Evolutionary conservation across 2,329 filamentous ascomycete species (phyloP).

Genomic region (Fusarium hostae): DNA sequence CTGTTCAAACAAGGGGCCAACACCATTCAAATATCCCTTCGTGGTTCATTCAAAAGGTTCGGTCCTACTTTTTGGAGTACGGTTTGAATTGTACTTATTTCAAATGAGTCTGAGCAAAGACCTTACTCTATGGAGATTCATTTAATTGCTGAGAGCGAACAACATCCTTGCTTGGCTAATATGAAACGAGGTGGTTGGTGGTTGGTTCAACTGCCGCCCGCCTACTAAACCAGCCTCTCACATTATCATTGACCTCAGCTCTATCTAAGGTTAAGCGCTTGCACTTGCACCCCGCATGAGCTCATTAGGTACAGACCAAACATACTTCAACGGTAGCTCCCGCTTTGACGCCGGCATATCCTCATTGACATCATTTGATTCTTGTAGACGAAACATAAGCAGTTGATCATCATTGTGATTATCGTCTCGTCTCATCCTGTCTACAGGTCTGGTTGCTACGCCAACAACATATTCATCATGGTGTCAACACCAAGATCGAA

Average conservation of each 20-base stretch:
- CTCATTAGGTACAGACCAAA: constrained; percentile 3
- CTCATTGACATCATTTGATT: neutral
- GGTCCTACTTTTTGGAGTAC: neutral
- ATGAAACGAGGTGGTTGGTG: constrained; percentile 2
- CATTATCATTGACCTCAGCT: constrained; percentile 7
- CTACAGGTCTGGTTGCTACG: neutral
- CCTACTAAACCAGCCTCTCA: constrained; percentile 13
- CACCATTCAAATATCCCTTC: neutral
- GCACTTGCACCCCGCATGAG: constrained; percentile 22
- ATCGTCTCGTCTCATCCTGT: neutral
- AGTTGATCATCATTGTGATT: neutral
- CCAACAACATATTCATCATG: constrained; percentile 20
- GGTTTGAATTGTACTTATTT: neutral
- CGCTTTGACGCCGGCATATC: constrained; percentile 4
- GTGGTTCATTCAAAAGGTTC: neutral
- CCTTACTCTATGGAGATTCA: too few species aligned
- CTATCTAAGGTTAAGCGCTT: neutral
- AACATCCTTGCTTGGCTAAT: neutral
- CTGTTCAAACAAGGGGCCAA: neutral
- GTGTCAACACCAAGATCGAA: constrained; percentile 27
- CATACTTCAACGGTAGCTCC: constrained; percentile 21
- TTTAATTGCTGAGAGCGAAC: neutral
- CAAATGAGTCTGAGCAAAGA: neutral
- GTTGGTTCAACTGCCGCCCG: neutral
- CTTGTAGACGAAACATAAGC: neutral